A percentile compares a stretch with the other conserved stretches of the same genome.
These are phyloP conservation scores for Aspergillus aculeatus DNA, from an alignment of 2,329 filamentous ascomycete genomes.

Conservation along the genomic window DNA sequence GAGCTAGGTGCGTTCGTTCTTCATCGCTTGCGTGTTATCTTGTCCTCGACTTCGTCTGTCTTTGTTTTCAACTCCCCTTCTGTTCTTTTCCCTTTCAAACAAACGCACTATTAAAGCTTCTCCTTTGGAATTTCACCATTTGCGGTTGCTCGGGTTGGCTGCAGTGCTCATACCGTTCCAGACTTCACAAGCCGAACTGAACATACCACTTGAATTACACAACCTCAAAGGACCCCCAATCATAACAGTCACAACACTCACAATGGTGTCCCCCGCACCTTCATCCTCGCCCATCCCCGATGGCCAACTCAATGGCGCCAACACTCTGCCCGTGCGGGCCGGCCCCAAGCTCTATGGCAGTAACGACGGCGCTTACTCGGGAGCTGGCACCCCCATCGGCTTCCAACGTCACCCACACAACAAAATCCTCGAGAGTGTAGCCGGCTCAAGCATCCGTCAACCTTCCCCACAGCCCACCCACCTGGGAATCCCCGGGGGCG, in stretches of 20 bases:
- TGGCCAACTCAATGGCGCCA: constrained; percentile 26
- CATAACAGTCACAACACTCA: background rate
- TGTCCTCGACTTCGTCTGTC: constrained; percentile 17
- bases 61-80: background rate
- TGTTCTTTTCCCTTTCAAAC: background rate
- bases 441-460: constrained; percentile 58
- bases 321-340: constrained; percentile 28
- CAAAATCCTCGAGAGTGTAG: constrained; percentile 58
- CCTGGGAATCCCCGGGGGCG: constrained; percentile 66
- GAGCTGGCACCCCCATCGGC: constrained; percentile 42
- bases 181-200: background rate
- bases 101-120: background rate
- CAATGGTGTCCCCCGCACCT: constrained; percentile 34
- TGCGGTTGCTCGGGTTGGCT: background rate
- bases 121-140: background rate
- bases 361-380: constrained; percentile 35
- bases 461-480: constrained; percentile 89
- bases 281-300: constrained; percentile 29
- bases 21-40: constrained; percentile 5
- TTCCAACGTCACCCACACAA: constrained; percentile 49
- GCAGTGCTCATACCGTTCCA: background rate
- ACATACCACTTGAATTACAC: background rate
- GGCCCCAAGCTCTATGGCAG: constrained; percentile 34
- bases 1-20: background rate
- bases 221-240: constrained; percentile 4